Percentiles rank a stretch among this genome's conserved stretches.
These are phyloP conservation scores for Ganoderma lingzhi DNA, from an alignment of 1,284 basidiomycete species.

Conservation along the genomic window DNA sequence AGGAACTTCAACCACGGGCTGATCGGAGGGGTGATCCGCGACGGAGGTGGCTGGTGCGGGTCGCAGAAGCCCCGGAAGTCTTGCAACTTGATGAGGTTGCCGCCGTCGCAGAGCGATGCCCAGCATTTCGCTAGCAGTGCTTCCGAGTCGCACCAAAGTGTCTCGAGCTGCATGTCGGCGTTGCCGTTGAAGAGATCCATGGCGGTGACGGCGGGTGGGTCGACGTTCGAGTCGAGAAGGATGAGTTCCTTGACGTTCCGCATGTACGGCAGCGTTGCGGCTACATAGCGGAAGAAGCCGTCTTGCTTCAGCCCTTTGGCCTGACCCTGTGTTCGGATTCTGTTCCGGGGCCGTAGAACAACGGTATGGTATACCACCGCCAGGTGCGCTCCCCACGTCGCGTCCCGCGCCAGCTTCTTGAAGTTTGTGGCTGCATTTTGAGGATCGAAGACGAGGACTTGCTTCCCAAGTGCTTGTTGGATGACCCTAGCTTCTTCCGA, in stretches of 20 bases:
- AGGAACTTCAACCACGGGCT: background rate
- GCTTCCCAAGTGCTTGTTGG: background rate
- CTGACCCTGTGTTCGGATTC: background rate
- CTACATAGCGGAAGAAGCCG: background rate
- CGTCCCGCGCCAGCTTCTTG: background rate
- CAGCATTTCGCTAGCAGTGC: background rate
- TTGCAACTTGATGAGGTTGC: background rate
- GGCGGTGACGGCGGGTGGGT: background rate
- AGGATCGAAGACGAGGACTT: background rate
- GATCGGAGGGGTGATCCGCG: background rate
- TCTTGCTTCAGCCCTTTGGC: background rate
- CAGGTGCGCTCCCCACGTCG: background rate
- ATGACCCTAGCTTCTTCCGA: background rate
- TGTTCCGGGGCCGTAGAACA: background rate
- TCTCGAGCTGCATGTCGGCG: background rate
- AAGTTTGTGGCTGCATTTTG: background rate
- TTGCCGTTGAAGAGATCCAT: background rate
- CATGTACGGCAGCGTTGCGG: background rate
- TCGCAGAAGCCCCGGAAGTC: background rate
- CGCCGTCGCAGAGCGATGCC: background rate
- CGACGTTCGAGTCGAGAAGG: background rate
- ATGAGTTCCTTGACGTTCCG: background rate
- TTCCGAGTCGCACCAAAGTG: background rate
- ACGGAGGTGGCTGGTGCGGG: background rate
- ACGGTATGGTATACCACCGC: background rate